Evolutionary conservation across 129 eudicot species (phyloP).

Genomic region (Flaveria sonorensis): DNA sequence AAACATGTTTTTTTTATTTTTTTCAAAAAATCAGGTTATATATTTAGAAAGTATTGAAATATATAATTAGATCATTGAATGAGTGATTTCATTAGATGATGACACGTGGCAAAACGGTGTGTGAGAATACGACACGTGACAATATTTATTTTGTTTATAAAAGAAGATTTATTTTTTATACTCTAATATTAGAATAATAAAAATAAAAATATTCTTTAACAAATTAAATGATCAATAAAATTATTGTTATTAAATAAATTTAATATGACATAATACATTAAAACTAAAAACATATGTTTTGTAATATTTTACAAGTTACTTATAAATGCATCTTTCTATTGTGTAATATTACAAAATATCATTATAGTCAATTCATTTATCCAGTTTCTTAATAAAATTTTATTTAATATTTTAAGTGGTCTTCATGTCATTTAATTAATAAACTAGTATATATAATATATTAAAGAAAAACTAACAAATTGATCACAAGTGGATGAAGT

Average conservation of each 20-base stretch:
- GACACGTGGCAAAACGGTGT: too few species aligned
- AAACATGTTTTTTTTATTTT: too few species aligned
- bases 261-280: neutral
- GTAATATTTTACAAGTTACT: neutral
- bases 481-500: slow-evolving; percentile 3
- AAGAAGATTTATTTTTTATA: neutral
- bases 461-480: neutral
- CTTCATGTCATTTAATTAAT: neutral
- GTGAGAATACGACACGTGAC: too few species aligned
- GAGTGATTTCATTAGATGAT: too few species aligned
- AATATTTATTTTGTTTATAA: too few species aligned
- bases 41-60: too few species aligned
- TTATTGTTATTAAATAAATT: neutral
- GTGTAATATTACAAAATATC: neutral
- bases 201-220: neutral
- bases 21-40: too few species aligned
- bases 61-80: too few species aligned
- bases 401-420: too few species aligned
- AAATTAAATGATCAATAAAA: neutral
- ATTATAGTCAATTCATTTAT: too few species aligned
- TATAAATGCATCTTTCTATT: neutral
- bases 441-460: neutral
- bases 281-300: neutral
- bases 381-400: too few species aligned
- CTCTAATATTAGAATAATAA: neutral